Conservation (phyloP, 108 stramenopile genomes). For the Ochromonas danica region DNA sequence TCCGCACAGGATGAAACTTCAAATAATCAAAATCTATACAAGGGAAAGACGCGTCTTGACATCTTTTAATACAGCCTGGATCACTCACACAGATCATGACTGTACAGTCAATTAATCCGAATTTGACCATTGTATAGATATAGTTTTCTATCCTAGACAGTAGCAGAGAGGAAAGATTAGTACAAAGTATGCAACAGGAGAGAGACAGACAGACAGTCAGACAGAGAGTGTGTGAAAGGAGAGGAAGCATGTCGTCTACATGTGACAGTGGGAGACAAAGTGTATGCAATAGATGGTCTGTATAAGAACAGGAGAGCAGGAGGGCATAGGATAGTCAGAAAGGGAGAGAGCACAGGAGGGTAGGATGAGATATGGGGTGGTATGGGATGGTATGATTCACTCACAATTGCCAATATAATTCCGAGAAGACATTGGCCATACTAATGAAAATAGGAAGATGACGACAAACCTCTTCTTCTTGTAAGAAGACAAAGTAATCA, state of each 20-base stretch:
- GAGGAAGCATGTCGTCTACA: too few species aligned
- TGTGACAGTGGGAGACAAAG: too few species aligned
- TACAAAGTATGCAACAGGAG: too few species aligned
- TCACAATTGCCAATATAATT: conserved; percentile 29
- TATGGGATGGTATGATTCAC: too few species aligned
- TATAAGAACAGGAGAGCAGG: too few species aligned
- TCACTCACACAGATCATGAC: conserved; percentile 25
- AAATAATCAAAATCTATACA: conserved; percentile 10
- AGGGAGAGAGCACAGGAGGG: too few species aligned
- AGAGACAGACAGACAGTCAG: too few species aligned
- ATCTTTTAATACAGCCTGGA: not conserved
- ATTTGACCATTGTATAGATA: conserved; percentile 32
- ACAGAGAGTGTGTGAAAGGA: too few species aligned
- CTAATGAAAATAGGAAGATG: not conserved
- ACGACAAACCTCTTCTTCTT: not conserved
- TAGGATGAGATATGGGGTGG: too few species aligned
- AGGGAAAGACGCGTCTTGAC: conserved; percentile 9
- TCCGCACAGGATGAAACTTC: not conserved
- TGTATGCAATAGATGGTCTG: too few species aligned
- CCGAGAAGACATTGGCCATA: conserved; percentile 32
- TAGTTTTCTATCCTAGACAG: conserved; percentile 19
- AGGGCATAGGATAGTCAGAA: too few species aligned
- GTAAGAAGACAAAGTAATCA: not conserved
- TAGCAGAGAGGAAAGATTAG: too few species aligned
- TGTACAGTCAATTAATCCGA: conserved; percentile 16